Base-by-base conservation (phyloP, 2,329 filamentous ascomycete genomes). In the Exophiala sp. region DNA sequence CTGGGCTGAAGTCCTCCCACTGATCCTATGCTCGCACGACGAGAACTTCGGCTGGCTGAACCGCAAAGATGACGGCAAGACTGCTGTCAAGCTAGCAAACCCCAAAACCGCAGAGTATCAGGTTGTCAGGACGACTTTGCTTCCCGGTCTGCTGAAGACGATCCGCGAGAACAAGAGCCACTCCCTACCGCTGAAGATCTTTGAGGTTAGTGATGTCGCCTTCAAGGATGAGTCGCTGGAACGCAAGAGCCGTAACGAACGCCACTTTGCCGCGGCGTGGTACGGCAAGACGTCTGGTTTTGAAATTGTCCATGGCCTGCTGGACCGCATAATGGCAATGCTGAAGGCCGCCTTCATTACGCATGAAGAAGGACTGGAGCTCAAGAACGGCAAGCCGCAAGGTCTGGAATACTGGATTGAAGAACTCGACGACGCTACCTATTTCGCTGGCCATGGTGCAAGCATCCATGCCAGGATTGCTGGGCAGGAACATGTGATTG, bases 21-120 rank as follows among this genome's bases (percentile, higher is more conserved):
- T 98, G 22, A 97, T 95, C 60, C 81, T 98, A 48, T 98, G 93
- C 77, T 95, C 88, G 39, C 89, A 96, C 68, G 91, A 97, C 64
- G 93, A 98, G 77, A 98, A 98, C 74, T 98, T 97, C 68, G 84
- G 78, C 52, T 96, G 88, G 86, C 76, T 98, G 44, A 95, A 95
- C 72, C 85, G 89, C 64, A 82, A 83, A 64, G 90, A 96, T 60
- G 86, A 95, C 62, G 88, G 88, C 57, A 83, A 78, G 51, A 88
- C 84, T 0, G 89, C 88, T 22, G 81, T 96, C 59, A 83, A 82
- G 62, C 83, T 96, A 34, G 87, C 87, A 57, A 96, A 96, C 68
- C 90, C 90, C 48, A 96, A 96, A 75, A 94, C 89, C 0, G 78
- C 82, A 21, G 90, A 96, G 66, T 96, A 95, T 70, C 90, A 96